A percentile compares a stretch with the other conserved stretches of the same genome.
Evolutionary conservation across 2,329 filamentous ascomycete species (phyloP).

Genomic region (Apiospora saccharicola): DNA sequence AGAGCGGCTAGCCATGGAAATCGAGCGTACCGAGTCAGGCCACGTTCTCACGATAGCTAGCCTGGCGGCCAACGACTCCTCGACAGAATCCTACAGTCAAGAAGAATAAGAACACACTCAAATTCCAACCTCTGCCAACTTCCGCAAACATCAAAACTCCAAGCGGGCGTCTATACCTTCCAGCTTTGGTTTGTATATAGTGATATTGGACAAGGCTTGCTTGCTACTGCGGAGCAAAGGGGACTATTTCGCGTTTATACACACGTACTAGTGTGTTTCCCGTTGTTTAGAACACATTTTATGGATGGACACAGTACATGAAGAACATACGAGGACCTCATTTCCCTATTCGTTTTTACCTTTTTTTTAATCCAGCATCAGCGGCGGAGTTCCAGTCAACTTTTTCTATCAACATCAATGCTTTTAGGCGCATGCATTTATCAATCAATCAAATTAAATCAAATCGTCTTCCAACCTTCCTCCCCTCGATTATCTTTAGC

Average conservation of each 20-base stretch:
- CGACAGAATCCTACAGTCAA: neutral
- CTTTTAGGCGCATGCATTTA: constrained; percentile 6
- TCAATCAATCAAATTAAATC: neutral
- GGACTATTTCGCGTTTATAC: neutral
- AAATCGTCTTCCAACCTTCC: neutral
- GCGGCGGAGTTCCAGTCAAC: constrained; percentile 18
- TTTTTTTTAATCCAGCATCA: constrained; percentile 16
- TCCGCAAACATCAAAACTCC: neutral
- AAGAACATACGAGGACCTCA: constrained; percentile 5
- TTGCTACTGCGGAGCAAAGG: neutral
- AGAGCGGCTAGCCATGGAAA: constrained; percentile 21
- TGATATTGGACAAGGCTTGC: neutral
- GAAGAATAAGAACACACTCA: too few relatives aligned
- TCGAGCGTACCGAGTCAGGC: constrained; percentile 25
- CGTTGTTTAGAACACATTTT: neutral
- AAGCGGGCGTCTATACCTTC: neutral
- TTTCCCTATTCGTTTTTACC: neutral
- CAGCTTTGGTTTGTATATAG: neutral
- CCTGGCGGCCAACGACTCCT: neutral
- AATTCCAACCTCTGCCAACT: neutral
- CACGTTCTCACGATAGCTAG: neutral
- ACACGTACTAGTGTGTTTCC: neutral
- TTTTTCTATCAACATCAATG: neutral
- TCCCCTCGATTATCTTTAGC: neutral
- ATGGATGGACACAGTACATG: constrained; percentile 15